phyloP scores from a whole-genome alignment of 2,329 filamentous ascomycete species.

The Colletotrichum euphorbiae region DNA sequence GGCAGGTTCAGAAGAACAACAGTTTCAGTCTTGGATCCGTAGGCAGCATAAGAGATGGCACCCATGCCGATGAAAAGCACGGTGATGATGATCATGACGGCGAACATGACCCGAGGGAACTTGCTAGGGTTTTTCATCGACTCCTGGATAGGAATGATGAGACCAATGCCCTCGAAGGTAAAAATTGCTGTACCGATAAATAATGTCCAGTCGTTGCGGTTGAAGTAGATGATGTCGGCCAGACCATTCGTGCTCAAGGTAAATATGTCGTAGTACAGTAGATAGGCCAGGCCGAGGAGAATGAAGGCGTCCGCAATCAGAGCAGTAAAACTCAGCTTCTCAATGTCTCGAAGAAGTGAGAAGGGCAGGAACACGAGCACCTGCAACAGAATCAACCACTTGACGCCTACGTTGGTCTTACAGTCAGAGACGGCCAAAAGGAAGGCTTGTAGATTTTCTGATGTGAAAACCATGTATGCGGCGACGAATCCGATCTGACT shows the following conservation, averaged over 20 bases:
- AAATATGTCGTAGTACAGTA: conserved; percentile 94
- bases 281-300: conserved; percentile 87
- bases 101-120: conserved; percentile 88
- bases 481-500: conserved; percentile 96
- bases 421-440: conserved; percentile 92
- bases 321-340: conserved; percentile 95
- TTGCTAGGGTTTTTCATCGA: conserved; percentile 88
- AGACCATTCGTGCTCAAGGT: conserved; percentile 83
- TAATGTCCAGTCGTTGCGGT: conserved; percentile 90
- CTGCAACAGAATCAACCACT: conserved; percentile 92
- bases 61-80: conserved; percentile 91
- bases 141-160: conserved; percentile 81
- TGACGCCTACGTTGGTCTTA: conserved; percentile 85
- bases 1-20: conserved; percentile 96
- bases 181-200: conserved; percentile 99
- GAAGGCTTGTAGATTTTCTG: conserved; percentile 94
- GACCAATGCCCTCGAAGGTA: conserved; percentile 82
- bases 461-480: conserved; percentile 96
- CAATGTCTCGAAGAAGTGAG: conserved; percentile 94
- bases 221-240: conserved; percentile 91
- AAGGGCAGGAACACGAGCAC: conserved; percentile 95
- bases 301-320: conserved; percentile 96
- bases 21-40: conserved; percentile 94
- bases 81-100: conserved; percentile 96
- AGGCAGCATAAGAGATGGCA: conserved; percentile 94